These are phyloP conservation scores for Alternaria gaisen DNA, from an alignment of 2,329 filamentous ascomycete genomes.

Conservation along the genomic window DNA sequence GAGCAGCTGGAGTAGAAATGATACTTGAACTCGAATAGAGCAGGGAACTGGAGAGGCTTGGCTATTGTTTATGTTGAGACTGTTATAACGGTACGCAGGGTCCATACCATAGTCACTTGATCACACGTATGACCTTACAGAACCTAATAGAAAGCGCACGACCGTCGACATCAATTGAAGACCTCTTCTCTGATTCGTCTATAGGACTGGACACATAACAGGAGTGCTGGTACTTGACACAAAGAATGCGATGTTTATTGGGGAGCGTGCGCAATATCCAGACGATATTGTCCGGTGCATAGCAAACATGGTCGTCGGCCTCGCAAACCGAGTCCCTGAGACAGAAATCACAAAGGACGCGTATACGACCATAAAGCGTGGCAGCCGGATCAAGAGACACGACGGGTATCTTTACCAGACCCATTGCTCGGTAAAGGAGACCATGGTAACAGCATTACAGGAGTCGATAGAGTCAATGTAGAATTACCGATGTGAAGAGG, in stretches of 20 bases:
- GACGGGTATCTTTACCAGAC: background rate
- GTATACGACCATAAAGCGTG: background rate
- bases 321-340: background rate
- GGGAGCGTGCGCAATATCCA: background rate
- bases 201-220: background rate
- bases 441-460: background rate
- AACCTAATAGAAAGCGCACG: background rate
- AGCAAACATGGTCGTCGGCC: background rate
- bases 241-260: background rate
- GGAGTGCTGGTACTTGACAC: background rate
- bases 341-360: background rate
- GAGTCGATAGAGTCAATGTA: background rate
- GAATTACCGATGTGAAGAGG: background rate
- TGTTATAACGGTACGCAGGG: background rate
- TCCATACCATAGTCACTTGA: background rate
- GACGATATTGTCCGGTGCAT: background rate
- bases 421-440: background rate
- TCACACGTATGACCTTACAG: background rate
- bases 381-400: background rate
- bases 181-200: background rate
- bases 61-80: background rate
- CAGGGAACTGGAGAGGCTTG: background rate
- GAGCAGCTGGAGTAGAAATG: background rate
- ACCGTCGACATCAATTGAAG: background rate
- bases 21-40: background rate